Evolutionary conservation across 331 rosid species (phyloP).

Genomic region (Prunus yedoensis): DNA sequence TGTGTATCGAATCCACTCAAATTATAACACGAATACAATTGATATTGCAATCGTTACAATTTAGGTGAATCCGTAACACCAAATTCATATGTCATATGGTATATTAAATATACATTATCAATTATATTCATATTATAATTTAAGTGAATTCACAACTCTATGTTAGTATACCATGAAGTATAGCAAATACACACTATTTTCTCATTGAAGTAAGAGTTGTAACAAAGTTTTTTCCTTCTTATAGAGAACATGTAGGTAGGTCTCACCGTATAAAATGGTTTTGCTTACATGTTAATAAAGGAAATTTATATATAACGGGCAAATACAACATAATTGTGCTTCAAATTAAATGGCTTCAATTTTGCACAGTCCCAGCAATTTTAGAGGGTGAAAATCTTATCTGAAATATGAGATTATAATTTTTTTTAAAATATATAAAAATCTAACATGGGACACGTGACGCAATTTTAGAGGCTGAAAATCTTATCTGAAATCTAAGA

Average conservation of each 20-base stretch:
- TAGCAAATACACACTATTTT: not conserved
- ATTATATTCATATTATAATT: not conserved
- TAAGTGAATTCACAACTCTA: not conserved
- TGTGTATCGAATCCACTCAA: not conserved
- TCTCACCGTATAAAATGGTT: not conserved
- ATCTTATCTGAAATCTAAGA: too few relatives aligned
- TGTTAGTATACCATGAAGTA: not conserved
- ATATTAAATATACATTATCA: not conserved
- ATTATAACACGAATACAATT: too few relatives aligned
- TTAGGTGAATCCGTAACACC: not conserved
- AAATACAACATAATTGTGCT: not conserved
- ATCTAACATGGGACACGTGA: too few relatives aligned
- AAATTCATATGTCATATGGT: not conserved
- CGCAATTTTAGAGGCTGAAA: too few relatives aligned
- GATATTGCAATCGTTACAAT: too few relatives aligned
- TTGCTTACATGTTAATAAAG: not conserved
- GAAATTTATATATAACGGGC: not conserved
- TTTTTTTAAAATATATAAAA: too few relatives aligned
- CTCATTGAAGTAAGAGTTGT: not conserved
- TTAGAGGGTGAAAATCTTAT: too few relatives aligned
- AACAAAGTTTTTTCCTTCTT: not conserved
- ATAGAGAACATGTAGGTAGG: not conserved
- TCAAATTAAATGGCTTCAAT: not conserved
- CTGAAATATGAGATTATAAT: too few relatives aligned
- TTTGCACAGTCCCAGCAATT: too few relatives aligned